phyloP scores from a whole-genome alignment of 2,329 filamentous ascomycete species.

The Exophiala xenobiotica region DNA sequence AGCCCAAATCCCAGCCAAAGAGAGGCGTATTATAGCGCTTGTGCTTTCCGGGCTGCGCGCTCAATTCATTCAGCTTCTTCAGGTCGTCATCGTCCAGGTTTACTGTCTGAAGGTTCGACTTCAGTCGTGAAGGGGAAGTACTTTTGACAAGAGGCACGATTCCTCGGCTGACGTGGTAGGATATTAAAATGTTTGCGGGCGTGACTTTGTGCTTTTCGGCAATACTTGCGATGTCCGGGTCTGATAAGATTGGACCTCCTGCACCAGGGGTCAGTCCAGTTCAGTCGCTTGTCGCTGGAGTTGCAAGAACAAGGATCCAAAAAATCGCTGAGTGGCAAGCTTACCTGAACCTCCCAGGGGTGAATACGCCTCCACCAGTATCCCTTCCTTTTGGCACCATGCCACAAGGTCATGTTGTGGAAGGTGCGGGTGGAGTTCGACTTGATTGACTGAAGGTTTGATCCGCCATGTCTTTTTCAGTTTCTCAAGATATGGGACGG shows the following conservation, averaged over 20 bases:
- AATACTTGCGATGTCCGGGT: constrained; percentile 39
- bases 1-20: constrained; percentile 5
- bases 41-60: constrained; percentile 1
- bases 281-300: constrained; percentile 38
- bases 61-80: constrained; percentile 34
- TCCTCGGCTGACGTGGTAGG: constrained; percentile 40
- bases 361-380: constrained; percentile 19
- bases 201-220: constrained; percentile 40
- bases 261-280: constrained; percentile 37
- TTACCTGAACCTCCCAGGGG: constrained; percentile 44
- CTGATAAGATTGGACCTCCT: constrained; percentile 36
- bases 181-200: constrained; percentile 40
- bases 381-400: constrained; percentile 25
- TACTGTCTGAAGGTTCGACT: constrained; percentile 40
- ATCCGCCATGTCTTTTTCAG: constrained; percentile 66
- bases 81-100: constrained; percentile 40
- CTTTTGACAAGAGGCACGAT: constrained; percentile 35
- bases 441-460: constrained; percentile 69
- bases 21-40: constrained; percentile 6
- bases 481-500: constrained; percentile 73
- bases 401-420: constrained; percentile 43
- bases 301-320: not conserved
- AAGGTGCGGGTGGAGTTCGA: constrained; percentile 74
- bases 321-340: constrained; percentile 35
- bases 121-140: constrained; percentile 43